phyloP scores from a whole-genome alignment of 169 alveolate genomes.

The Plasmodium blacklocki region DNA sequence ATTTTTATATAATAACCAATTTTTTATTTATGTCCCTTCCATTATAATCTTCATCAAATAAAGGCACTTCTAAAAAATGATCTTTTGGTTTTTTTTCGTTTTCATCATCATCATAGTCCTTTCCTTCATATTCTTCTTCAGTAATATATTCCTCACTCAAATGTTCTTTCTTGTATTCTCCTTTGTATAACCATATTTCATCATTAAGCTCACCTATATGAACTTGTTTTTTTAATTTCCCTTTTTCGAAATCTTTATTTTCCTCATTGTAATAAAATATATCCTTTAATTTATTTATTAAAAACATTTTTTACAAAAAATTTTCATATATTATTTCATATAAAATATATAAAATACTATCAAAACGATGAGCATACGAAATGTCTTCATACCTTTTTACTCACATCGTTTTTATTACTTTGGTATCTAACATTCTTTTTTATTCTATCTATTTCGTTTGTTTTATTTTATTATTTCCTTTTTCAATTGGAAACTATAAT shows the following conservation, averaged over 20 bases:
- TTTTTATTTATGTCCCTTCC: slow-evolving; percentile 45
- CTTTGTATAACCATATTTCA: slow-evolving; percentile 74
- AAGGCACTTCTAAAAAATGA: slow-evolving; percentile 75
- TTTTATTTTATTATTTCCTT: not conserved
- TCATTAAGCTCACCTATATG: slow-evolving; percentile 67
- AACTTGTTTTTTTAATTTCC: slow-evolving; percentile 33
- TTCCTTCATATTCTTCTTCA: slow-evolving; percentile 31
- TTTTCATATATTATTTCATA: not conserved
- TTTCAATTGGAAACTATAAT: not conserved
- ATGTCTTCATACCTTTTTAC: no score
- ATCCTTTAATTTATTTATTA: slow-evolving; percentile 36
- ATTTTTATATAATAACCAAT: slow-evolving; percentile 24
- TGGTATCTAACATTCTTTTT: not conserved
- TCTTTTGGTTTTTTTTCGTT: slow-evolving; percentile 29
- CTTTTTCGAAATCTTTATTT: slow-evolving; percentile 13
- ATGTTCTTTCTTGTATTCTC: slow-evolving; percentile 40
- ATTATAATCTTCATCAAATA: slow-evolving; percentile 73
- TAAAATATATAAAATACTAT: not conserved
- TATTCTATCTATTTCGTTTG: not conserved
- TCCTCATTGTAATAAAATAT: slow-evolving; percentile 30
- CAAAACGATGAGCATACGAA: no score
- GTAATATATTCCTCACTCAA: slow-evolving; percentile 38
- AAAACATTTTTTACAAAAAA: slow-evolving; percentile 19
- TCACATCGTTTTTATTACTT: not conserved
- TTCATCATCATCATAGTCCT: slow-evolving; percentile 34